These are phyloP conservation scores for Podaxis sp. DNA, from an alignment of 768 basidiomycete species.

Conservation along the genomic window DNA sequence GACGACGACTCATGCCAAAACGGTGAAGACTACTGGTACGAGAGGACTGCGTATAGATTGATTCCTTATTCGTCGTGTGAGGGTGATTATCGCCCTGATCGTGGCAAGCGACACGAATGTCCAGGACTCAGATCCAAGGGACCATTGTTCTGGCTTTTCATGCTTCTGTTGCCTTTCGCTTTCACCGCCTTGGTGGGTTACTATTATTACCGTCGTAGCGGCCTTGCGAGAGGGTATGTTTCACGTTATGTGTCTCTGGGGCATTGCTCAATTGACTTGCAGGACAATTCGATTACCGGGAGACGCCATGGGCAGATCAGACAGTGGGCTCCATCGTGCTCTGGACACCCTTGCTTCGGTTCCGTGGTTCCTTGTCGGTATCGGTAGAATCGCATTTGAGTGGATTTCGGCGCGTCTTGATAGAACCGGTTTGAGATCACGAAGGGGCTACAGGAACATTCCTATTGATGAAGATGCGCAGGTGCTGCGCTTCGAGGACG, in stretches of 20 bases:
- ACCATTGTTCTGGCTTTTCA: constrained; percentile 80
- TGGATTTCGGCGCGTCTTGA: constrained; percentile 54
- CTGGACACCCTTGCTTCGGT: constrained; percentile 81
- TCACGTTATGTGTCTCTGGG: neutral
- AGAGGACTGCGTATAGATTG: constrained; percentile 87
- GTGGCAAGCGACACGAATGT: constrained; percentile 71
- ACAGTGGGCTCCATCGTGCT: constrained; percentile 15
- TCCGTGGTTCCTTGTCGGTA: constrained; percentile 86
- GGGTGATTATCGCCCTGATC: constrained; percentile 78
- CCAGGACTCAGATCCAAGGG: constrained; percentile 78
- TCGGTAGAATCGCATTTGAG: constrained; percentile 73
- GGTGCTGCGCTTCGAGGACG: constrained; percentile 82
- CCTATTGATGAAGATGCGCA: constrained; percentile 89
- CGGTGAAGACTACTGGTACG: constrained; percentile 86
- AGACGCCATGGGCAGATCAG: constrained; percentile 16
- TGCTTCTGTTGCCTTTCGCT: constrained; percentile 73
- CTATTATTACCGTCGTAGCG: constrained; percentile 80
- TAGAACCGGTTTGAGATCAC: constrained; percentile 39
- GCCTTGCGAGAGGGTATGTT: constrained; percentile 72
- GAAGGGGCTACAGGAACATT: constrained; percentile 73
- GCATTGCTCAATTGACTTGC: constrained; percentile 10
- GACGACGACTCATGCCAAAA: constrained; percentile 61
- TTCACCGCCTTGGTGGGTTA: constrained; percentile 75
- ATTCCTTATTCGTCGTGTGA: constrained; percentile 88
- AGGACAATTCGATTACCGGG: constrained; percentile 82